phyloP scores from a whole-genome alignment of 73 alveolate species.

The Breviolum minutum region DNA sequence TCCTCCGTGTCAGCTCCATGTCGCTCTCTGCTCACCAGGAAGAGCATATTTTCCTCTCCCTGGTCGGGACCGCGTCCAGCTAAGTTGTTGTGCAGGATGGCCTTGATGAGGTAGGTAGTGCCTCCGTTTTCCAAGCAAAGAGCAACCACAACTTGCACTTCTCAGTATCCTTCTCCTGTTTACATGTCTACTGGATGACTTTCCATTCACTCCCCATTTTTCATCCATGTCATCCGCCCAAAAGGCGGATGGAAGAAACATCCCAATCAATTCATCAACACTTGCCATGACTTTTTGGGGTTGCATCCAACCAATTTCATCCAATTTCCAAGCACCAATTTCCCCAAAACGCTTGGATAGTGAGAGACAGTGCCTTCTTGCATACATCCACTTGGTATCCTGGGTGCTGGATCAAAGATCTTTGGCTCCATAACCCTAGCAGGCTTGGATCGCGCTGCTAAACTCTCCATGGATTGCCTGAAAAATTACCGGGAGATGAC shows the following conservation, averaged over 20 bases:
- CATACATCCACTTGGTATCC: background rate
- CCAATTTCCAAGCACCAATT: too few relatives aligned
- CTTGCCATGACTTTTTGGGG: too few relatives aligned
- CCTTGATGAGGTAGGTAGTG: conserved; percentile 35
- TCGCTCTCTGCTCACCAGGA: conserved; percentile 28
- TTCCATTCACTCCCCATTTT: too few relatives aligned
- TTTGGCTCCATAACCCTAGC: background rate
- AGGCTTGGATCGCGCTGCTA: background rate
- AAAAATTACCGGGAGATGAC: too few relatives aligned
- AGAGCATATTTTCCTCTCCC: conserved; percentile 37
- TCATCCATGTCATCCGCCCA: too few relatives aligned
- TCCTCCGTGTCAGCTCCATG: conserved; percentile 34
- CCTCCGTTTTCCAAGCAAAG: conserved; percentile 13
- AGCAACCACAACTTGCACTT: background rate
- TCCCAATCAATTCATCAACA: too few relatives aligned
- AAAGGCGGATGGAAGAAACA: too few relatives aligned
- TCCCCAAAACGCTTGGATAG: background rate
- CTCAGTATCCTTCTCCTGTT: background rate
- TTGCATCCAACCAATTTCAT: too few relatives aligned
- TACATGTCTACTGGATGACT: background rate
- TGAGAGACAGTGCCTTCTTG: background rate
- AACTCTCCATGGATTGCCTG: conserved; percentile 12
- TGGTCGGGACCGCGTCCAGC: conserved; percentile 77
- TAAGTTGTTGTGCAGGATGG: conserved; percentile 70
- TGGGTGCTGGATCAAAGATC: conserved; percentile 27